Percentiles rank a stretch among this genome's conserved stretches.
Evolutionary conservation across 2,329 filamentous ascomycete species (phyloP).

Genomic region (Penicillium sp.): DNA sequence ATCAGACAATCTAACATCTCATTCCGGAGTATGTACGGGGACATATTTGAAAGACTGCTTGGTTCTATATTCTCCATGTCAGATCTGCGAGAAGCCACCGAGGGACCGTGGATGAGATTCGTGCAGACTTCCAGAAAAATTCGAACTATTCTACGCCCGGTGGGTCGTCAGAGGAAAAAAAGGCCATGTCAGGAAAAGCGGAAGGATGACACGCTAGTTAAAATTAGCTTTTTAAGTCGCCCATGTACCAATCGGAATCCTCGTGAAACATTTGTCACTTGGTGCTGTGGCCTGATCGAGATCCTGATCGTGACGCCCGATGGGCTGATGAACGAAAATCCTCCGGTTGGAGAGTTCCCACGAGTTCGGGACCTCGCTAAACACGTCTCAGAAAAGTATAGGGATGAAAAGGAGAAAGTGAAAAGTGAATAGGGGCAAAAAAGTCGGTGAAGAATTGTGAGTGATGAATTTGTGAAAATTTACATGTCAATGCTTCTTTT

Average conservation of each 20-base stretch:
- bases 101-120: no score
- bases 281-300: constrained; percentile 19
- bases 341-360: constrained; percentile 2
- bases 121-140: no score
- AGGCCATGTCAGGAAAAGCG: not conserved
- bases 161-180: no score
- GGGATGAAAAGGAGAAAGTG: no score
- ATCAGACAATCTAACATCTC: not conserved
- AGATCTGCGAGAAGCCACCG: no score
- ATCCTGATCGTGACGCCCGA: constrained; percentile 1
- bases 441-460: not conserved
- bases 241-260: not conserved
- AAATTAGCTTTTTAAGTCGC: not conserved
- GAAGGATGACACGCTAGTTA: not conserved
- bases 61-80: no score
- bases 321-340: constrained; percentile 14
- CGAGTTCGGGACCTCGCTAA: not conserved
- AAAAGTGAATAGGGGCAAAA: not conserved
- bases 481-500: not conserved
- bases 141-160: no score
- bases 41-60: no score
- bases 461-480: no score
- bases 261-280: constrained; percentile 5
- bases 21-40: no score
- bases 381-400: not conserved